phyloP scores from a whole-genome alignment of 1,284 basidiomycete genomes.

The Austroboletus olivaceoglutinosus region DNA sequence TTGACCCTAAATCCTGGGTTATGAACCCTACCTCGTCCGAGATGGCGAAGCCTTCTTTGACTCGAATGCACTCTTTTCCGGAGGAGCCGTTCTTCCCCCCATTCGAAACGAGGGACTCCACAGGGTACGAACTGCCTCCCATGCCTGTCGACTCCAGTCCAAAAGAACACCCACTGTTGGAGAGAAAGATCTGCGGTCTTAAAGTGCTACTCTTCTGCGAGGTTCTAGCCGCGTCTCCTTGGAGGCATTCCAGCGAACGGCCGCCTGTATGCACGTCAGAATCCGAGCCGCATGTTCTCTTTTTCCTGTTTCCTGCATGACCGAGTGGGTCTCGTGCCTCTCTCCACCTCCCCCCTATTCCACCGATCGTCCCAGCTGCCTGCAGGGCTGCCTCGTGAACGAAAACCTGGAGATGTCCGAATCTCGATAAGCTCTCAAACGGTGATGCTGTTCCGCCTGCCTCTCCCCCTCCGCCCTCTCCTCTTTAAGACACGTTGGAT shows the following conservation, averaged over 20 bases:
- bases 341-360: conserved; percentile 17
- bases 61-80: neutral
- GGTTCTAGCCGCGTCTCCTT: conserved; percentile 13
- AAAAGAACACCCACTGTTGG: conserved; percentile 2
- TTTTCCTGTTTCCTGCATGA: neutral
- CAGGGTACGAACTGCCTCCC: neutral
- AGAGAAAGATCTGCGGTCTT: conserved; percentile 4
- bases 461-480: neutral
- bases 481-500: neutral
- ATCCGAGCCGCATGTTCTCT: conserved; percentile 1
- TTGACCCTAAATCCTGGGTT: conserved; percentile 26
- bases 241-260: conserved; percentile 5
- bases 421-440: conserved; percentile 16
- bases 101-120: neutral
- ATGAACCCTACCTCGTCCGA: conserved; percentile 10
- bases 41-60: neutral
- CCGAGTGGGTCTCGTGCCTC: conserved; percentile 9
- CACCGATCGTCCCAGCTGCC: conserved; percentile 2
- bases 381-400: conserved; percentile 13
- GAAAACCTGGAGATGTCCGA: conserved; percentile 23
- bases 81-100: too few species aligned
- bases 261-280: conserved; percentile 16
- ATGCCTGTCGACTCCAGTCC: conserved; percentile 2
- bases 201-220: neutral
- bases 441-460: conserved; percentile 11